Evolutionary conservation across 1,284 basidiomycete species (phyloP).

Genomic region (Malassezia sympodialis): DNA sequence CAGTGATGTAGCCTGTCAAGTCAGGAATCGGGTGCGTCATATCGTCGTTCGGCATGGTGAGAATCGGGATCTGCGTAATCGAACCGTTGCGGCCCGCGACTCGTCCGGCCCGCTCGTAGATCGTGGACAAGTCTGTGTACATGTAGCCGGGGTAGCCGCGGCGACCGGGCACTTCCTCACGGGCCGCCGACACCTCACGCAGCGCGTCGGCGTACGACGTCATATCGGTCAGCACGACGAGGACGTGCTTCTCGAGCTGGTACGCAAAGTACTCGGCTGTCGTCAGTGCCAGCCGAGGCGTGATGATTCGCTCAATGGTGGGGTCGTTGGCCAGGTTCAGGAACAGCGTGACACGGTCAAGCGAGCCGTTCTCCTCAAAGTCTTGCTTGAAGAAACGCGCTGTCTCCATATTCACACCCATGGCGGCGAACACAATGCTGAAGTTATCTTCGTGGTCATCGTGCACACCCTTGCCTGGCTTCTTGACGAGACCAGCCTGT

Average conservation of each 20-base stretch:
- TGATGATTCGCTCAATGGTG: constrained; percentile 99
- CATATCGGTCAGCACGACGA: constrained; percentile 99
- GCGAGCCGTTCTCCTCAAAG: constrained; percentile 96
- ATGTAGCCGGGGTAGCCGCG: constrained; percentile 98
- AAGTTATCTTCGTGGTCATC: constrained; percentile 99
- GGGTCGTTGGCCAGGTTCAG: constrained; percentile 92
- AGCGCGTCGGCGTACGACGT: constrained; percentile 93
- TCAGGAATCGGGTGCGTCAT: constrained; percentile 99
- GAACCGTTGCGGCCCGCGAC: constrained; percentile 96
- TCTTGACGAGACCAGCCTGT: constrained; percentile 90
- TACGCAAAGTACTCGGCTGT: constrained; percentile 99
- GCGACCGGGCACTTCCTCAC: constrained; percentile 98
- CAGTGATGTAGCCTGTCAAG: constrained; percentile 92
- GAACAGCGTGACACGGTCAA: constrained; percentile 96
- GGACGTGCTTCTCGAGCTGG: constrained; percentile 97
- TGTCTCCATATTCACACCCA: constrained; percentile 99
- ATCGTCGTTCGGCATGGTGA: constrained; percentile 99
- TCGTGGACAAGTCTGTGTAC: constrained; percentile 61
- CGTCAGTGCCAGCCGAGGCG: constrained; percentile 90
- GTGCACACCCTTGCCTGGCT: constrained; percentile 66
- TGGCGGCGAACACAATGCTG: constrained; percentile 97
- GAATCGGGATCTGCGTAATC: constrained; percentile 98
- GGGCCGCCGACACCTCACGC: constrained; percentile 86
- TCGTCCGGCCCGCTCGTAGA: constrained; percentile 98
- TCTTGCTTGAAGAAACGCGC: constrained; percentile 99